Base-by-base conservation (phyloP, 495 filamentous ascomycete species). In the Entonaema liquescens region DNA sequence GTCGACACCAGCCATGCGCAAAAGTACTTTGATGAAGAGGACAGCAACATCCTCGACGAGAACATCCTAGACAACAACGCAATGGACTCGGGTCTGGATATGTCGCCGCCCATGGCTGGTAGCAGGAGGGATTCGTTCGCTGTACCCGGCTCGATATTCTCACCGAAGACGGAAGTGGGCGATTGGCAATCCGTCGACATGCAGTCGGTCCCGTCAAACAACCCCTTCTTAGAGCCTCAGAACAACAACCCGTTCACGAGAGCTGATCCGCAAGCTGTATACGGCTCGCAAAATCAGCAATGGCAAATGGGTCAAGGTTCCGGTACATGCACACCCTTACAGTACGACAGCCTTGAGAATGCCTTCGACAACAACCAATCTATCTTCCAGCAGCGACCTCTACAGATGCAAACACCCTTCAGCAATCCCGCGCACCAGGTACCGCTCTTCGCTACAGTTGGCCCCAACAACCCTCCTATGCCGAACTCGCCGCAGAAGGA, bases 21-120 rank as follows among this genome's bases (percentile, higher is more conserved):
- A 56, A 86, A 87, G 70, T 89, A 83, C 82, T 87, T 90, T 68
- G 91, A 94, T 68, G 92, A 94, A 65, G 92, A 95, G 80, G 91
- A 93, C 75, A 86, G 88, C 79, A 91, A 87, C 77, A 90, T 94
- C 79, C 83, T 96, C 70, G 93, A 96, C 81, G 91, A 95, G 49
- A 90, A 91, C 82, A 94, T 94, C 76, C 86, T 95, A 68, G 92
- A 94, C 78, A 84, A 83, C 70, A 85, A 81, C 76, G 80, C 74
- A 70, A 86, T 84, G 76, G 88, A 90, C 75, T 88, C 87, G 15
- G 87, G 89, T 35, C 82, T 93, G 71, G 89, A 92, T 70, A 87
- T 93, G 80, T 89, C 85, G 57, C 85, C 91, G 47, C 85, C 88
- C 68, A 85, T 89, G 81, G 84, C 83, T 64, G 87, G 86, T 68